Percentiles rank a stretch among this genome's conserved stretches.
Conservation (phyloP, 2,329 filamentous ascomycete species). For the Hypoxylon sp. region DNA sequence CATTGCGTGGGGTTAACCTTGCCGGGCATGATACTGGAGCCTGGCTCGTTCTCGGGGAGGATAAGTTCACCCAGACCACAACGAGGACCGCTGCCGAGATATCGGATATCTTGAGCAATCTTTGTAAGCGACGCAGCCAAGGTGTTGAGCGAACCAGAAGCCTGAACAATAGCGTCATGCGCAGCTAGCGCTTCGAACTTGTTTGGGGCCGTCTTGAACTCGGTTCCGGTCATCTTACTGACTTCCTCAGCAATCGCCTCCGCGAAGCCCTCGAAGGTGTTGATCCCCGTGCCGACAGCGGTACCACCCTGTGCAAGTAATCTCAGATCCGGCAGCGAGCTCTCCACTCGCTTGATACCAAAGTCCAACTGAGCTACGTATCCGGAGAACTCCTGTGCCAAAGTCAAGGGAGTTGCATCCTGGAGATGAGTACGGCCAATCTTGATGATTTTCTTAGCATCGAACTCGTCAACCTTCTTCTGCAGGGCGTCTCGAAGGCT, state of each 20-base stretch:
- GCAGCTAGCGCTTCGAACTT: constrained; percentile 98
- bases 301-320: constrained; percentile 95
- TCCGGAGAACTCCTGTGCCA: constrained; percentile 97
- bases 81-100: constrained; percentile 93
- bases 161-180: constrained; percentile 95
- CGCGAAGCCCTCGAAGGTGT: constrained; percentile 96
- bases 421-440: constrained; percentile 98
- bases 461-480: constrained; percentile 89
- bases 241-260: constrained; percentile 94
- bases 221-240: constrained; percentile 88
- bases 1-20: constrained; percentile 99
- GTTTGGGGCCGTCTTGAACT: constrained; percentile 97
- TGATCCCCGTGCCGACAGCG: constrained; percentile 95
- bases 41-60: constrained; percentile 97
- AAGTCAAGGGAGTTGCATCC: constrained; percentile 94
- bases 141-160: constrained; percentile 92
- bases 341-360: constrained; percentile 88
- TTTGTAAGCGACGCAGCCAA: constrained; percentile 93
- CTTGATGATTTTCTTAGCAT: constrained; percentile 92
- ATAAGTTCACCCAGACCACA: constrained; percentile 94
- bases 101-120: constrained; percentile 97
- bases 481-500: constrained; percentile 87
- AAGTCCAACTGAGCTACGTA: constrained; percentile 96
- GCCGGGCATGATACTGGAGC: constrained; percentile 98
- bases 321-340: constrained; percentile 83